These are phyloP conservation scores for Globisporangium recalcitrans DNA, from an alignment of 352 stramenopile species.

Conservation along the genomic window DNA sequence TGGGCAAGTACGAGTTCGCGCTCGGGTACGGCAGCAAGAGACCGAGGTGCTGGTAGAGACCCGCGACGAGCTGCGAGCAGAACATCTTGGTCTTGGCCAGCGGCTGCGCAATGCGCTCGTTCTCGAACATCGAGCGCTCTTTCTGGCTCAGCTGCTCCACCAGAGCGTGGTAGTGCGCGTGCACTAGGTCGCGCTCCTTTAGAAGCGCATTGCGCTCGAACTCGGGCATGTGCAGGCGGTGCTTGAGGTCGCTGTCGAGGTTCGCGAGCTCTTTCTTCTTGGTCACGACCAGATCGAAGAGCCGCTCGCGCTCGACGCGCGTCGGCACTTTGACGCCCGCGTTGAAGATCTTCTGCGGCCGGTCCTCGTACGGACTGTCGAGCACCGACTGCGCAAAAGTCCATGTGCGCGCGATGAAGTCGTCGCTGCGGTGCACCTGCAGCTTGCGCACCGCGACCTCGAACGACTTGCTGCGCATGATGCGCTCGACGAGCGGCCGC, in stretches of 20 bases:
- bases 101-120: constrained; percentile 47
- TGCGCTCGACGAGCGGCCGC: constrained; percentile 67
- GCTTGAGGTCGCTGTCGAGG: constrained; percentile 57
- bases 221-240: constrained; percentile 59
- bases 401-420: constrained; percentile 52
- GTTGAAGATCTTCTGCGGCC: constrained; percentile 69
- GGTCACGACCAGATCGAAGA: constrained; percentile 62
- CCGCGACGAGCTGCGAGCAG: constrained; percentile 77
- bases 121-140: constrained; percentile 81
- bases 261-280: constrained; percentile 60
- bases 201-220: constrained; percentile 75
- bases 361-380: constrained; percentile 77
- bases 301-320: constrained; percentile 59
- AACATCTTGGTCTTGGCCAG: constrained; percentile 57
- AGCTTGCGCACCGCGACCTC: constrained; percentile 72
- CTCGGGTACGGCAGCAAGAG: constrained; percentile 77
- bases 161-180: constrained; percentile 52
- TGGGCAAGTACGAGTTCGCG: constrained; percentile 82
- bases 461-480: constrained; percentile 62
- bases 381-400: constrained; percentile 59
- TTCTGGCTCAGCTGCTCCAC: constrained; percentile 50
- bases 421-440: constrained; percentile 53
- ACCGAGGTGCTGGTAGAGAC: constrained; percentile 76
- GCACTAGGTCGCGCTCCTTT: constrained; percentile 38
- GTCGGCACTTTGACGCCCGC: constrained; percentile 65